Conservation (phyloP, 2,329 filamentous ascomycete genomes). For the Ophiostoma australiae region DNA sequence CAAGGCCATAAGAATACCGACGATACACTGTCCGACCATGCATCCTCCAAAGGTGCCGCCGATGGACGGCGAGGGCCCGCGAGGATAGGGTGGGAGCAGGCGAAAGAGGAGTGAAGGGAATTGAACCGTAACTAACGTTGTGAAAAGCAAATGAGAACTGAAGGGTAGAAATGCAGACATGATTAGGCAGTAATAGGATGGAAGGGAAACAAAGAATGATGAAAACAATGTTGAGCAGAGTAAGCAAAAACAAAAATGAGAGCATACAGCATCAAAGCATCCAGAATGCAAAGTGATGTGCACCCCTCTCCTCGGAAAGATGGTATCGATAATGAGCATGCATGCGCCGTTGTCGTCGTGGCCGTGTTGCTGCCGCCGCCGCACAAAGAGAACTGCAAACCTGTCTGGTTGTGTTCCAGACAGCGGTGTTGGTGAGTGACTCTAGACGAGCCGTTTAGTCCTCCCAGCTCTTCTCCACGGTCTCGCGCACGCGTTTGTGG, state of each 20-base stretch:
- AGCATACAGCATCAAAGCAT: background rate
- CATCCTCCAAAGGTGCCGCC: background rate
- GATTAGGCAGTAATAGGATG: background rate
- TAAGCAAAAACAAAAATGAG: background rate
- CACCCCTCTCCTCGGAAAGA: background rate
- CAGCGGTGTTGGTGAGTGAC: background rate
- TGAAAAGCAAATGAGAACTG: background rate
- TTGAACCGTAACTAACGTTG: background rate
- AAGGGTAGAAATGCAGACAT: background rate
- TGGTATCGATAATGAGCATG: background rate
- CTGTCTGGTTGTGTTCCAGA: background rate
- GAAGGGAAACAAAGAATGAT: background rate
- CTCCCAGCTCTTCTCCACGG: conserved; percentile 99
- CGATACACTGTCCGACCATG: background rate
- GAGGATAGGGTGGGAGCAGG: background rate
- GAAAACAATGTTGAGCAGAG: background rate
- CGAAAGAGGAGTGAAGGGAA: background rate
- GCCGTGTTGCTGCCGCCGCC: background rate
- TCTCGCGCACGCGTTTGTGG: conserved; percentile 88
- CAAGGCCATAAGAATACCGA: background rate
- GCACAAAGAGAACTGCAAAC: background rate
- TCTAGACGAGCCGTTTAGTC: conserved; percentile 49
- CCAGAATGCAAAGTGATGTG: background rate
- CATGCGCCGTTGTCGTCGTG: background rate
- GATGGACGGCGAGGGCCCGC: background rate